phyloP scores from a whole-genome alignment of 768 basidiomycete genomes.

The Solioccasus polychromus region DNA sequence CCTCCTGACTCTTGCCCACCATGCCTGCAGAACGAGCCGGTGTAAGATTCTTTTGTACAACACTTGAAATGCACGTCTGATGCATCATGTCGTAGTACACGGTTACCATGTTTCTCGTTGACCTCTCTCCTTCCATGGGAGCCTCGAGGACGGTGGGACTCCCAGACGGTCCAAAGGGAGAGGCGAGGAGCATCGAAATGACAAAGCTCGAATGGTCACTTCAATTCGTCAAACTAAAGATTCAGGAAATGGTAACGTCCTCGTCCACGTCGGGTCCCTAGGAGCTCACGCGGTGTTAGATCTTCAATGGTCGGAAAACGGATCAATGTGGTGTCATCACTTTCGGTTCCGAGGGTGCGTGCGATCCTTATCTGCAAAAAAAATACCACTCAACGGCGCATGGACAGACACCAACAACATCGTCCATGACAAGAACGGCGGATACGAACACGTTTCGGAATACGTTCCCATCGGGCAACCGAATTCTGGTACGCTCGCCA shows the following conservation, averaged over 20 bases:
- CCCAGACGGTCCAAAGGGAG: constrained; percentile 49
- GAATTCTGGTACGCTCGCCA: constrained; percentile 61
- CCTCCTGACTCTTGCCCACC: constrained; percentile 27
- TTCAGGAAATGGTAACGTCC: constrained; percentile 79
- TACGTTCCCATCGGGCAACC: constrained; percentile 69
- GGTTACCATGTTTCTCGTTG: constrained; percentile 86
- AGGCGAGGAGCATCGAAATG: constrained; percentile 52
- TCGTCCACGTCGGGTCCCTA: neutral
- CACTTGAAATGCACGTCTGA: neutral
- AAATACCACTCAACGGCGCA: neutral
- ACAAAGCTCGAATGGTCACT: constrained; percentile 80
- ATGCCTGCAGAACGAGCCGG: constrained; percentile 83
- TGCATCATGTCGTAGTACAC: constrained; percentile 54
- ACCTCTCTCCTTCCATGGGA: constrained; percentile 86
- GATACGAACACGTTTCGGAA: constrained; percentile 72
- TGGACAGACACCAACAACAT: constrained; percentile 61
- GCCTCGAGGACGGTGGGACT: constrained; percentile 55
- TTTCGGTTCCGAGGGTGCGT: constrained; percentile 76
- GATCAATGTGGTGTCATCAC: constrained; percentile 89
- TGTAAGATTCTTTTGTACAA: constrained; percentile 40
- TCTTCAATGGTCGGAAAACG: constrained; percentile 88
- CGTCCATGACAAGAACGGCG: constrained; percentile 56
- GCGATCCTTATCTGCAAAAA: neutral
- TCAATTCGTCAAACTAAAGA: constrained; percentile 85
- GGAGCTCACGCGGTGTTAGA: constrained; percentile 44